Evolutionary conservation across 306 rosid genomes (phyloP), one percentile per base, ranked within the genome.

Genomic region (Dalbergia oliveri): DNA sequence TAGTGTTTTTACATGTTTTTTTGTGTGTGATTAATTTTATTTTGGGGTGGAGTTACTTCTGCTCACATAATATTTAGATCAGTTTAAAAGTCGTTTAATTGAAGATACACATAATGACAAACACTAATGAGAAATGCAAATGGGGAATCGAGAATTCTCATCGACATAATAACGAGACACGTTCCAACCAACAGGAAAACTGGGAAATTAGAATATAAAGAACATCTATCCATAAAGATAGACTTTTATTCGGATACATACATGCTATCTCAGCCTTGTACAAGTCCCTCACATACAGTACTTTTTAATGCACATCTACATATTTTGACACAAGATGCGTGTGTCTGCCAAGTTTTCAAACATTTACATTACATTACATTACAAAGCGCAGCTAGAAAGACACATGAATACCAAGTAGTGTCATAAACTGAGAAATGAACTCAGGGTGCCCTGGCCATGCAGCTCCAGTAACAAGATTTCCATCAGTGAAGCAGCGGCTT

Each of bases 371-470:
- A 37, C 4, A 31, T 19, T 16, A 15, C 53, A 26, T 37, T 51
- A 53, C 71, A 58, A 82, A 53, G 21, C 1, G 4, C 57, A 14
- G 18, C 76, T 84, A 90, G 81, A 93, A 93, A 71, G 90, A 75
- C 12, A 90, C 97, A 56, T 39, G 78, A 75, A 93, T 68, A 11
- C 85, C 88, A 54, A 95, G 93, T 41, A 95, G 75, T 26, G 84
- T 75, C 94, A 93, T 93, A 78, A 95, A 79, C 85, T 93, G 97
- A 75, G 97, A 73, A 51, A 95, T 79, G 88, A 95, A 90, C 89
- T 93, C 89, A 4, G 99, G 99, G 78, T 90, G 95, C 79, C 94
- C 92, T 1, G 86, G 89, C 99, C 97, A 91, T 9, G 94, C 93
- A 33, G 98, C 98, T 80, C 96, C 99, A 0, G 97, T 93, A 16